phyloP scores from a whole-genome alignment of 306 rosid species.

The Hippophae gyantsensis region DNA sequence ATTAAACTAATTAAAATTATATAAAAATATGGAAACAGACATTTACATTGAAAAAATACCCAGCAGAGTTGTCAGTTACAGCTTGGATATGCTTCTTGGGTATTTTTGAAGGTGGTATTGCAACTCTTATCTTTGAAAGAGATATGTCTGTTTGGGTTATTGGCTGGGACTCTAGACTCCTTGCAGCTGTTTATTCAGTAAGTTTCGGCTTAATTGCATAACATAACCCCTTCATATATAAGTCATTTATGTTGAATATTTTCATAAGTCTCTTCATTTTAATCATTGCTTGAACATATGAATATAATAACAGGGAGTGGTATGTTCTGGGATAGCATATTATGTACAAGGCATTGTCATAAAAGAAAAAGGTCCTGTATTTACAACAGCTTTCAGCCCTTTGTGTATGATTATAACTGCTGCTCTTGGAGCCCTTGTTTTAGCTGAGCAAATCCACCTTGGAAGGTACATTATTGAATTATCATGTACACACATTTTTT shows the following conservation, averaged over 20 bases:
- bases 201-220: constrained; percentile 16
- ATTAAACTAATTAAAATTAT: no score
- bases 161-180: constrained; percentile 95
- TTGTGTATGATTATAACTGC: constrained; percentile 89
- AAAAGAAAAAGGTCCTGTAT: constrained; percentile 82
- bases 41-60: constrained; percentile 80
- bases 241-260: not conserved
- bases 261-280: not conserved
- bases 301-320: constrained; percentile 45
- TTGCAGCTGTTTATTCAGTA: constrained; percentile 87
- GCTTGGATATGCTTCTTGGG: constrained; percentile 82
- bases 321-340: constrained; percentile 92
- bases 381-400: constrained; percentile 89
- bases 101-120: constrained; percentile 62
- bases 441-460: constrained; percentile 67
- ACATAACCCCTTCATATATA: not conserved
- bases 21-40: constrained; percentile 28
- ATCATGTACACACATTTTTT: not conserved
- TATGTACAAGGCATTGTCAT: constrained; percentile 83
- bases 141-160: constrained; percentile 67
- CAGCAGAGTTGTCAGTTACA: constrained; percentile 87
- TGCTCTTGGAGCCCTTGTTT: constrained; percentile 60
- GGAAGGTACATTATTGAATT: constrained; percentile 49
- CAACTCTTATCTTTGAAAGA: constrained; percentile 53
- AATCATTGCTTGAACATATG: not conserved